phyloP scores from a whole-genome alignment of 257 asterid genomes.

The Solanum ossicruentum region DNA sequence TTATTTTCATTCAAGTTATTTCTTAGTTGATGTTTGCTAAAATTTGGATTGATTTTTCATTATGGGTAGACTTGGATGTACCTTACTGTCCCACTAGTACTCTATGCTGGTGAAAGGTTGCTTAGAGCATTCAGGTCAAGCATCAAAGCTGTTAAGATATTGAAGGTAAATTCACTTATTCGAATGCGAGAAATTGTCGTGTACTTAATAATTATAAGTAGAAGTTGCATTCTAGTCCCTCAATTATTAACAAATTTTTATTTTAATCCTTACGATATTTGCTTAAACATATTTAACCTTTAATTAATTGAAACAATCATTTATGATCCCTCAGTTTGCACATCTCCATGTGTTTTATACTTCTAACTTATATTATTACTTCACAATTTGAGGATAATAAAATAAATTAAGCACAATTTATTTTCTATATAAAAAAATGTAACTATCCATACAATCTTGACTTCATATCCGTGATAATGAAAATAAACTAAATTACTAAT shows the following conservation, averaged over 20 bases:
- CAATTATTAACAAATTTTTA: neutral
- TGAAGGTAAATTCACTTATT: slow-evolving; percentile 32
- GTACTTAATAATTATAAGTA: neutral
- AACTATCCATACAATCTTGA: neutral
- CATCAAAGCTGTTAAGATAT: slow-evolving; percentile 55
- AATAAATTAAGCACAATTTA: neutral
- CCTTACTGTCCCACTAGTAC: slow-evolving; percentile 41
- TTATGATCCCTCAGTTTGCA: neutral
- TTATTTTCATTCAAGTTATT: neutral
- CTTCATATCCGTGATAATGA: neutral
- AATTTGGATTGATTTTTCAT: neutral
- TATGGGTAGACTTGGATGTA: slow-evolving; percentile 79
- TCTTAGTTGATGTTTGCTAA: neutral
- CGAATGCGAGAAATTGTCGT: neutral
- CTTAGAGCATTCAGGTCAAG: slow-evolving; percentile 65
- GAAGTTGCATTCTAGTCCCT: neutral
- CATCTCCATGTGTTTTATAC: neutral
- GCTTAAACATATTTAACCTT: neutral
- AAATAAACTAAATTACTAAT: neutral
- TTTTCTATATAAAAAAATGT: neutral
- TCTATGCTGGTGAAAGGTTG: slow-evolving; percentile 62
- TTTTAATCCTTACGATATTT: neutral
- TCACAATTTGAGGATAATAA: neutral
- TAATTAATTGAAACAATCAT: neutral
- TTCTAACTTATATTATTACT: neutral